Percentiles rank a stretch among this genome's conserved stretches.
Evolutionary conservation across 2,329 filamentous ascomycete genomes (phyloP).

Genomic region (Aaosphaeria arxii): DNA sequence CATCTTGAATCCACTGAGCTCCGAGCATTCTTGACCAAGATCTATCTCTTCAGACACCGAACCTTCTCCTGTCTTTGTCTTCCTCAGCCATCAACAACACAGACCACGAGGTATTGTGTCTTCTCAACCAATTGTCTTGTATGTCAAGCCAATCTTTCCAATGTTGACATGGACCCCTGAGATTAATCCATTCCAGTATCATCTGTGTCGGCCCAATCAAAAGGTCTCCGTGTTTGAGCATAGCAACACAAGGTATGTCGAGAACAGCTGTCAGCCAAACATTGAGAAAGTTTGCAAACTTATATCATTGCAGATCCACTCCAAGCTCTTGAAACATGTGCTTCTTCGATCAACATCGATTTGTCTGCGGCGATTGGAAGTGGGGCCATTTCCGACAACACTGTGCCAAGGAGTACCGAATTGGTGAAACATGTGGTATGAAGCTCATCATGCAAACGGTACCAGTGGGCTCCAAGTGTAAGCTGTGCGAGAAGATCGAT

Average conservation of each 20-base stretch:
- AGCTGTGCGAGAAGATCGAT: constrained; percentile 83
- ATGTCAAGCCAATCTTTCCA: constrained; percentile 18
- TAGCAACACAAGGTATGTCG: constrained; percentile 26
- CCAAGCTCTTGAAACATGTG: constrained; percentile 63
- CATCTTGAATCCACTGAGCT: constrained; percentile 23
- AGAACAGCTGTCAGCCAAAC: constrained; percentile 26
- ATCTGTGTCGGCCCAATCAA: constrained; percentile 19
- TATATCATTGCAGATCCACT: constrained; percentile 21
- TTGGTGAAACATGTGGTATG: constrained; percentile 92
- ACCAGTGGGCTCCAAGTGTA: constrained; percentile 48
- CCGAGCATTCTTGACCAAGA: constrained; percentile 16
- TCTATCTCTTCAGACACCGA: constrained; percentile 29
- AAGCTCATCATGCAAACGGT: constrained; percentile 79
- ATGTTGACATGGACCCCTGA: constrained; percentile 22
- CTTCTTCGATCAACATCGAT: constrained; percentile 90
- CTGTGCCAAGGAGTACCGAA: constrained; percentile 91
- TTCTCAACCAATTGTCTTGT: constrained; percentile 34
- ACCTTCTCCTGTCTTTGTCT: constrained; percentile 20
- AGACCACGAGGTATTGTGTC: constrained; percentile 9
- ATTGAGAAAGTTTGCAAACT: constrained; percentile 23
- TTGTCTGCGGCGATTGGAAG: constrained; percentile 85
- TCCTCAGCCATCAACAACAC: constrained; percentile 10
- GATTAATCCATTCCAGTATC: constrained; percentile 21
- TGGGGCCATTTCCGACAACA: constrained; percentile 92
- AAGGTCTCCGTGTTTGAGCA: constrained; percentile 15